Base-by-base conservation (phyloP, 2,329 filamentous ascomycete species). In the Aschersonia sp. region DNA sequence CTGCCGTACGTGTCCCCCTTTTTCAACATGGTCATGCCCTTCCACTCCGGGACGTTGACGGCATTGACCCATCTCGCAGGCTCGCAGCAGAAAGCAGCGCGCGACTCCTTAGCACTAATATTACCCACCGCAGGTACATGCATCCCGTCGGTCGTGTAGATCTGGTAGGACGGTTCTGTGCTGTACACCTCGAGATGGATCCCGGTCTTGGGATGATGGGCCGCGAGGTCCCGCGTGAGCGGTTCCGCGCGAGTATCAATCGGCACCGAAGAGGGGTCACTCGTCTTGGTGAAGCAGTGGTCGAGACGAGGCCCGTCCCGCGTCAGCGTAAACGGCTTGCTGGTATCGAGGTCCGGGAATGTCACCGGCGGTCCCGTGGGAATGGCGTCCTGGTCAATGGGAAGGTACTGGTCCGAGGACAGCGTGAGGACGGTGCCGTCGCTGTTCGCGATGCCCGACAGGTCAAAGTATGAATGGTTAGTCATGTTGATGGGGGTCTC, bases 91-190 rank as follows among this genome's bases (percentile, higher is more conserved):
- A 97, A 94, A 0, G 85, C 91, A 43, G 82, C 79, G 45, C 88
- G 77, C 4, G 78, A 60, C 0, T 74, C 77, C 45, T 86, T 76
- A 1, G 82, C 80, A 0, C 83, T 78, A 31, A 77, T 64, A 2
- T 72, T 72, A n/a, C 71, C 73, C 3, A 80, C 71, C 31, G 70
- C 82, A 0, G 85, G 83, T 9, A 94, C 83, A 56, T 92, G 70
- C 54, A 94, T 89, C 59, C 81, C 83, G 60, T 85, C 83, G 54
- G 91, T 92, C 0, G 89, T 94, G 68, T 97, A 97, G 69, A 96
- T 94, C 65, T 97, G 91, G 73, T 96, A 97, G 0, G 88, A 86
- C 0, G 92, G 92, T 71, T 97, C 91, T 0, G 91, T 97, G 70
- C 86, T 92, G 58, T 80, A 72, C 5, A 95, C 84, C 65, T 96